Base-by-base conservation (phyloP, 306 rosid genomes). In the Dalbergia cochinchinensis region DNA sequence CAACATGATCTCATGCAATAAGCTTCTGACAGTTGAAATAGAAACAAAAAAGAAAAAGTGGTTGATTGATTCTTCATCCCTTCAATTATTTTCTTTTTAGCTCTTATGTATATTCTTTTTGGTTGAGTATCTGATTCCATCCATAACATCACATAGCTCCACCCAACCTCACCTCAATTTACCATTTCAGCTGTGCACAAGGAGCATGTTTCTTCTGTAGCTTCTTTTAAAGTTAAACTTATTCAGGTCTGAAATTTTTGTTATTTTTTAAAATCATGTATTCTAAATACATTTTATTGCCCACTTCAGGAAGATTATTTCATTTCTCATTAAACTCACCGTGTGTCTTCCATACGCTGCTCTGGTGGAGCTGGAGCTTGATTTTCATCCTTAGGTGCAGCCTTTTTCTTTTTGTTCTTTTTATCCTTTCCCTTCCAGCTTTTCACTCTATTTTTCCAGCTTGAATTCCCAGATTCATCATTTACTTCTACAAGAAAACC, bases 391-490 rank as follows among this genome's bases (percentile, higher is more conserved):
- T 88, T 89, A 31, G 87, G 48, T 5, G 71, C 63, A 78, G 47
- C 81, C 78, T 92, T 90, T 81, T 95, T 93, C 87, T 90, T 92
- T 85, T 95, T 94, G 70, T 72, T 87, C 90, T 93, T 95, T 75
- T 88, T 91, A 41, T 89, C 97, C 88, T 93, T 95, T 83, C 86
- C 98, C 86, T 95, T 95, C 99, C 99, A 95, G 76, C 96, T 90
- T 80, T 91, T 89, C 57, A 95, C 88, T 80, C 96, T 85, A 26
- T 84, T 91, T 91, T 93, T 95, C 99, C 99, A 95, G 47, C 83
- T 84, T 50, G 99, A 88, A 80, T 93, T 95, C 74, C 98, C 96
- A 20, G 78, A 85, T 77, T 93, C 98, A 37, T 84, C 97, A 33
- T 84, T 87, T 44, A 83, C n/a, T 78, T 95, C 99, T 95, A 79